Evolutionary conservation across 108 stramenopile genomes (phyloP), one percentile per base, ranked within the genome.

Genomic region (Skeletonema costatum): DNA sequence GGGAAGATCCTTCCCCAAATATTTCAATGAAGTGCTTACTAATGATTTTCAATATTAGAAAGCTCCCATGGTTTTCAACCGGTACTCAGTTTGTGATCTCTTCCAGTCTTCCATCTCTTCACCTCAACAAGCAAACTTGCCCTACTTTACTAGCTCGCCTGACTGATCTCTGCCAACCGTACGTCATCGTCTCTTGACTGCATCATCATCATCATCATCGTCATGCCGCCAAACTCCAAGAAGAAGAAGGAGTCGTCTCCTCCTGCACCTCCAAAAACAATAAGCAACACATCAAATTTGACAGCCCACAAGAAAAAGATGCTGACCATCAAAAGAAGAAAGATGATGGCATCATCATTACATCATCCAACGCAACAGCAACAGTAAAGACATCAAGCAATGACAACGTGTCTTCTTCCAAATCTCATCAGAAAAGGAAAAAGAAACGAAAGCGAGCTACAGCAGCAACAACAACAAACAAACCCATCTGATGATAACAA

Each of bases 371-470:
- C 0, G 39, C 3, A 30, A 32, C 6, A 25, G 66, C 7, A 68
- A 68, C 66, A 68, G 25, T 25, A 68, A 3, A 42, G 36, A 30
- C 51, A 69, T 0, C 38, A 53, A 50, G 53, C 21, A 68, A 56
- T 0, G 51, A 29, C n/a, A n/a, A n/a, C 4, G 2, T 36, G n/a
- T 9, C 4, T 63, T 4, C 29, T 19, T n/a, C n/a, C 61, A 63
- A 63, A 3, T 44, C 42, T 44, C 42, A 16, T 44, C 42, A 16
- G 2, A 44, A 44, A 8, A 44, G 42, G 42, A 44, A 44, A 4
- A 44, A 44, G 42, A 44, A 44, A 44, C 42, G 42, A 44, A 44
- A 44, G 42, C 42, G 42, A 0, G 3, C 42, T 16, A 14, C 14
- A 16, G 0, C 14, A 44, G 16, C 42, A 44, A 16, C 42, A 16